phyloP scores from a whole-genome alignment of 2,329 filamentous ascomycete genomes.

The Sarocladiaceae sp. region DNA sequence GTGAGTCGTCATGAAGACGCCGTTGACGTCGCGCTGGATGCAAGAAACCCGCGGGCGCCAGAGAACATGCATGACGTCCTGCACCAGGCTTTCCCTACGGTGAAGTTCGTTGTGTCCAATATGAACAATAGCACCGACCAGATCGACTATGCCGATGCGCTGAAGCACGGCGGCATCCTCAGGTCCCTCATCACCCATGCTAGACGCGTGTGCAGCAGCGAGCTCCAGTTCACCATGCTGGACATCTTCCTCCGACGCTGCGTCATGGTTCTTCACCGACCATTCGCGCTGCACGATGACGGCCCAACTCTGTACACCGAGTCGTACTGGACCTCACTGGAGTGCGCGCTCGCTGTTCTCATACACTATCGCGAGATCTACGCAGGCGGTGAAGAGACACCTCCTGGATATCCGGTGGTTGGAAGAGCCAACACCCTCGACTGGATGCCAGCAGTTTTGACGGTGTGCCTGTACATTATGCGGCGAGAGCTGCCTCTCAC shows the following conservation, averaged over 20 bases:
- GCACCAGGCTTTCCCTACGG: constrained; percentile 23
- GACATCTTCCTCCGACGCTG: constrained; percentile 29
- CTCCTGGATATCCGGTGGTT: constrained; percentile 21
- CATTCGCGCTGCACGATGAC: constrained; percentile 27
- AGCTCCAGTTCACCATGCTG: constrained; percentile 26
- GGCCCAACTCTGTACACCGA: constrained; percentile 26
- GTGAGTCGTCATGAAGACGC: constrained; percentile 15
- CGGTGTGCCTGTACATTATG: constrained; percentile 27
- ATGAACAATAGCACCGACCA: constrained; percentile 26
- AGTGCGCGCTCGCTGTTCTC: constrained; percentile 28
- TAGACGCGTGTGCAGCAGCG: constrained; percentile 20
- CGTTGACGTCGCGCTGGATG: constrained; percentile 13
- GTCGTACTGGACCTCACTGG: constrained; percentile 30
- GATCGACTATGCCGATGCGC: constrained; percentile 26
- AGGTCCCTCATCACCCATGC: constrained; percentile 26
- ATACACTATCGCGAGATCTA: constrained; percentile 30
- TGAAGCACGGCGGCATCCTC: constrained; percentile 25
- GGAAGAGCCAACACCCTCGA: constrained; percentile 28
- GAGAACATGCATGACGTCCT: constrained; percentile 27
- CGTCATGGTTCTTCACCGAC: constrained; percentile 29
- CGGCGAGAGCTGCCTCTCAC: constrained; percentile 27
- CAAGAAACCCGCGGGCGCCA: constrained; percentile 9
- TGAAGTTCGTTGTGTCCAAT: constrained; percentile 23
- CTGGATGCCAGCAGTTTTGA: constrained; percentile 29
- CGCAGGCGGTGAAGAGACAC: constrained; percentile 18